These are phyloP conservation scores for Umbellularia californica DNA, from an alignment of 164 flowering plant genomes.

Conservation along the genomic window DNA sequence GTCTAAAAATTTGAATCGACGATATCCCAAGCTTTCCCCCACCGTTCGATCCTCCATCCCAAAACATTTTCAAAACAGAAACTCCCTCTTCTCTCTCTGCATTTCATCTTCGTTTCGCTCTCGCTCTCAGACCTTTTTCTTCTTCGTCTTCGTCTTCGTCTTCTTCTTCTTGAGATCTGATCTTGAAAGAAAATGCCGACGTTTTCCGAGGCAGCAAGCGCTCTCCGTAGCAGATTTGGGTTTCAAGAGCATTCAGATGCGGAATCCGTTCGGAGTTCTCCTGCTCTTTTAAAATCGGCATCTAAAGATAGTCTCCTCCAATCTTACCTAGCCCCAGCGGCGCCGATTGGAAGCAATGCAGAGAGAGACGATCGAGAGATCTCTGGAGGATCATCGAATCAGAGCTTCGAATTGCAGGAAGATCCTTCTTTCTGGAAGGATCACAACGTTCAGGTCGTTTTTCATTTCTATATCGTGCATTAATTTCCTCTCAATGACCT, in stretches of 20 bases:
- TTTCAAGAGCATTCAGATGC: conserved; percentile 40
- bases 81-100: background rate
- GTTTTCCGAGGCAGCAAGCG: conserved; percentile 60
- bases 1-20: conserved; percentile 30
- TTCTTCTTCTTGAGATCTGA: background rate
- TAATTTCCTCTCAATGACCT: background rate
- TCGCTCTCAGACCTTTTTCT: background rate
- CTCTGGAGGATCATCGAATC: conserved; percentile 18
- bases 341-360: conserved; percentile 17
- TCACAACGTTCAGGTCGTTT: conserved; percentile 78
- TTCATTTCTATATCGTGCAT: background rate
- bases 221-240: conserved; percentile 60
- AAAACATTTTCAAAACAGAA: background rate
- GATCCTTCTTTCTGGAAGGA: conserved; percentile 91
- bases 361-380: conserved; percentile 23
- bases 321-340: background rate
- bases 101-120: background rate
- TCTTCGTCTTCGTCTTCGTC: background rate
- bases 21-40: conserved; percentile 18
- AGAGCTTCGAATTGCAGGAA: conserved; percentile 69
- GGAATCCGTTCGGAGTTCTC: conserved; percentile 36
- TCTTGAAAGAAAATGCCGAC: conserved; percentile 45
- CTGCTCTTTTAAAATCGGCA: conserved; percentile 42
- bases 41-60: conserved; percentile 16
- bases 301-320: conserved; percentile 26